A percentile compares a stretch with the other conserved stretches of the same genome.
Evolutionary conservation across 768 basidiomycete species (phyloP).

Genomic region (Lanmaoa rubissima): DNA sequence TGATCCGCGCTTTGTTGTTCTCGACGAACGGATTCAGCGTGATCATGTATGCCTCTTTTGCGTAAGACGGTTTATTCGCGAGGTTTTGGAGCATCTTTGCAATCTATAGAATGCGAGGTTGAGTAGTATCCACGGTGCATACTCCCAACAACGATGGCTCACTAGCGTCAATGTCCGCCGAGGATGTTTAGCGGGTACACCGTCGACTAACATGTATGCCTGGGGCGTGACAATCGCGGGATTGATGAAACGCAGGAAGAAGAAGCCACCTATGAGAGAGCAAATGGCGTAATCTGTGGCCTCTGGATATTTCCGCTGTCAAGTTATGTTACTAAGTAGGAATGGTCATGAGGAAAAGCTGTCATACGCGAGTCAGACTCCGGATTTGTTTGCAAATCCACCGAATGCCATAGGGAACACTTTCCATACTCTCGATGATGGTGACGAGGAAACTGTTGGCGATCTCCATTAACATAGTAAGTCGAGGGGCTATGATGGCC

Average conservation of each 20-base stretch:
- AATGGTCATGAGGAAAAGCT: background rate
- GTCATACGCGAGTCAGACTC: constrained; percentile 85
- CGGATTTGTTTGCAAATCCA: constrained; percentile 99
- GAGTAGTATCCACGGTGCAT: background rate
- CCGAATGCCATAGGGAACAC: constrained; percentile 97
- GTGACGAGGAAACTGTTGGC: constrained; percentile 96
- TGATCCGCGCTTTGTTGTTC: constrained; percentile 97
- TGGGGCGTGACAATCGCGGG: constrained; percentile 99
- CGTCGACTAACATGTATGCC: constrained; percentile 99
- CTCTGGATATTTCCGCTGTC: constrained; percentile 96
- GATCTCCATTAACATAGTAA: constrained; percentile 99
- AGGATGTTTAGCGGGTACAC: constrained; percentile 96
- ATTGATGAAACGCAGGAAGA: constrained; percentile 99
- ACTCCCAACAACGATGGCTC: constrained; percentile 14
- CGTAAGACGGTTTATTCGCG: constrained; percentile 97
- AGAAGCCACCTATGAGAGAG: constrained; percentile 98
- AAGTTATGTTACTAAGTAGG: constrained; percentile 8
- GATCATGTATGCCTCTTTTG: constrained; percentile 99
- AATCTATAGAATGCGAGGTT: constrained; percentile 53
- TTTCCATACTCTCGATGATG: constrained; percentile 98
- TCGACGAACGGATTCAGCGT: constrained; percentile 98
- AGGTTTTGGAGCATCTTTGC: constrained; percentile 99
- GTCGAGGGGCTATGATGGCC: constrained; percentile 93
- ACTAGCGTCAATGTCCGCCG: constrained; percentile 91
- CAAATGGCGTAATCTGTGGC: constrained; percentile 98